Base-by-base conservation (phyloP, 108 stramenopile genomes). In the Craspedostauros australis region DNA sequence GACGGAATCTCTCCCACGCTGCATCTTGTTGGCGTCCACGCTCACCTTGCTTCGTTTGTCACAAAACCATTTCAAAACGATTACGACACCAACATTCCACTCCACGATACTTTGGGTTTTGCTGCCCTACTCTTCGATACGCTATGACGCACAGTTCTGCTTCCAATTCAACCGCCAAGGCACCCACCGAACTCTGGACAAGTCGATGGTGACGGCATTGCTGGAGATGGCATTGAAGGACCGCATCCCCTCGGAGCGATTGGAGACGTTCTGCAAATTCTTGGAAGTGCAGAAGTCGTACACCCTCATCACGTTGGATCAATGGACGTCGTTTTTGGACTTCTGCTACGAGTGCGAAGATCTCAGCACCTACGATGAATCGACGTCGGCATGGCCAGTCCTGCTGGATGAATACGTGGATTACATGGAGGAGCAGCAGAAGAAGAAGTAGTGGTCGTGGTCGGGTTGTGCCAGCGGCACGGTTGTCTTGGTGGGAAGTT, bases 141-240 rank as follows among this genome's bases (percentile, higher is more conserved):
- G n/a, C n/a, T n/a, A n/a, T n/a, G n/a, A n/a, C 29, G 6, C 25
- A 8, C 39, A 85, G 77, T 91, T 91, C 54, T 84, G 83, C 55
- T 94, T 94, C 60, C 82, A 85, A 54, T 94, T 94, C 74, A 89
- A 86, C 46, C 77, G 89, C 34, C 72, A 91, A 30, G 88, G 94
- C 7, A 95, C 94, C 11, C 91, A 95, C 67, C 77, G 78, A 55
- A 93, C 94, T 6, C 60, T 95, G 28, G 94, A 95, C 40, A 93
- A 87, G 57, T 91, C 91, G 25, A 54, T 95, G 65, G 89, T 89
- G 22, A 60, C 84, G 4, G 86, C 81, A 22, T 72, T 93, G 30
- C 36, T 86, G 47, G 46, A 68, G 26, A 73, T 93, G 81, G 66
- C 74, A n/a, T 56, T 93, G 33, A 69, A 50, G 7, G 73, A 46